Base-by-base conservation (phyloP, 2,329 filamentous ascomycete species). In the Aspergillus pseudonomiae region DNA sequence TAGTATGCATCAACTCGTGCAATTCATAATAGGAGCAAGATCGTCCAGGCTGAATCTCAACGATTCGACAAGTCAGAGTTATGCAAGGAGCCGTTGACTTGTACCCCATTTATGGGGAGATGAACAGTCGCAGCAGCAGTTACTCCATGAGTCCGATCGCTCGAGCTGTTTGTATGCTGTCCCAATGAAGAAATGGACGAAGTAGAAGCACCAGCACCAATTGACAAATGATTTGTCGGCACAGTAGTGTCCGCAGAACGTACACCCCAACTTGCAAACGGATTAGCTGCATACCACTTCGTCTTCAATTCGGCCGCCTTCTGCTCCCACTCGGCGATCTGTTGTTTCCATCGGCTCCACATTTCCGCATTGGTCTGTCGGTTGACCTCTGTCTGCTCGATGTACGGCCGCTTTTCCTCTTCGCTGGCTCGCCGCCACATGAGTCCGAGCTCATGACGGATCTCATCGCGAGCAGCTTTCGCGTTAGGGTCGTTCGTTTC, bases 351-450 rank as follows among this genome's bases (percentile, higher is more conserved):
- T 61, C 85, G 84, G 57, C 83, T 85, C 10, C 86, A 83, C n/a
- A 84, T 82, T 57, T 83, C 82, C 54, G 88, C 87, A 68, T 93
- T 91, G 1, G 79, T 82, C 62, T 85, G 83, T 75, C 94, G 94
- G 68, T 92, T 90, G 59, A 84, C 84, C 60, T 89, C 84, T 4
- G 91, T 91, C 74, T 89, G 85, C 32, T 93, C 89, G 56, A 94
- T 85, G 72, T 91, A 98, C 0, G 93, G 94, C 73, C 86, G 85
- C 73, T 90, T 92, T 69, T 88, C 85, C 52, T 91, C 91, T 6
- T 88, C 83, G 1, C 84, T 79, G 0, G 91, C 88, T 57, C 91
- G 90, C 70, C 91, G 92, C 95, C 95, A 99, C 89, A 95, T 94
- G 74, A 91, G 90, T 32, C 94, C 94, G 11, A 95, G 87, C 75